These are phyloP conservation scores for Geranium brycei DNA, from an alignment of 345 rosid species.

Conservation along the genomic window DNA sequence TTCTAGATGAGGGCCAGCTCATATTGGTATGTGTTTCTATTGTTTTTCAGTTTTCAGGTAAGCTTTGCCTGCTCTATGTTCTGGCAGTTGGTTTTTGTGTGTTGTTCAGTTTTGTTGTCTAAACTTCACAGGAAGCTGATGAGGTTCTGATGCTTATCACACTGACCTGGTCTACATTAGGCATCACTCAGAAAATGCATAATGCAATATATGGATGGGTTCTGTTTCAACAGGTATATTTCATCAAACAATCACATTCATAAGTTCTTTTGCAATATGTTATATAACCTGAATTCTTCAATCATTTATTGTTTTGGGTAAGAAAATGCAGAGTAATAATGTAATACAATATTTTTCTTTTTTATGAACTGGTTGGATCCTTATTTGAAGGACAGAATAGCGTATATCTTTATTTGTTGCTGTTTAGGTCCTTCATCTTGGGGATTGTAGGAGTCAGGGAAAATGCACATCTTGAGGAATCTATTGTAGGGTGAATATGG, in stretches of 20 bases:
- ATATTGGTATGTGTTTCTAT: constrained; percentile 46
- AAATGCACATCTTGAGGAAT: no score
- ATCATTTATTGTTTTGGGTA: no score
- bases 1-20: constrained; percentile 88
- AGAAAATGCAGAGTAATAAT: no score
- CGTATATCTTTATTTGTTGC: background rate
- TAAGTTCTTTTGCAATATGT: background rate
- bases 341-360: no score
- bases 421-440: background rate
- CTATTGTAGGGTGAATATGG: no score
- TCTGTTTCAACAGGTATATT: constrained; percentile 73
- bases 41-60: constrained; percentile 3
- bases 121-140: constrained; percentile 50
- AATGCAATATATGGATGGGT: constrained; percentile 70
- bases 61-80: background rate
- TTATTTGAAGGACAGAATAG: no score
- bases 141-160: constrained; percentile 46
- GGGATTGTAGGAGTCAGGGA: no score
- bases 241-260: constrained; percentile 3
- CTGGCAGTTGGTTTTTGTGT: constrained; percentile 1
- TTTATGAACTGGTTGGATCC: background rate
- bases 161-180: constrained; percentile 75
- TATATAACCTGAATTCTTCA: background rate
- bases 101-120: constrained; percentile 11
- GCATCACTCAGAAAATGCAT: constrained; percentile 75